These are phyloP conservation scores for Clarkia xantiana DNA, from an alignment of 345 rosid species.

Conservation along the genomic window DNA sequence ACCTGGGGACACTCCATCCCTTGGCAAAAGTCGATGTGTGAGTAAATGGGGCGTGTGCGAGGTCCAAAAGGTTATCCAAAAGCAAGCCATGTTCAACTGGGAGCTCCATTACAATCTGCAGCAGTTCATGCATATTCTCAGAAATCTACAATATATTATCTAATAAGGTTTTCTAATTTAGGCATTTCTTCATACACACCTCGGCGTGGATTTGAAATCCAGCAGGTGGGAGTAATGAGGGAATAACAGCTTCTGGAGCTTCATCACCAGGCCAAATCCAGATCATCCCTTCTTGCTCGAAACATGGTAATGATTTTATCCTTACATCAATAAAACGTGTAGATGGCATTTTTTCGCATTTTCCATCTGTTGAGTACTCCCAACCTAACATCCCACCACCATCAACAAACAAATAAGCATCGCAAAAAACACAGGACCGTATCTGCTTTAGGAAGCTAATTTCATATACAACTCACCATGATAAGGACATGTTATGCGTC, in stretches of 20 bases:
- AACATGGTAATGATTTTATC: slow-evolving; percentile 71
- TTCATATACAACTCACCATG: slow-evolving; percentile 54
- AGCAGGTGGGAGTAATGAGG: slow-evolving; percentile 72
- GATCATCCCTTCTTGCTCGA: slow-evolving; percentile 91
- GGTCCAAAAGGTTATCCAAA: slow-evolving; percentile 88
- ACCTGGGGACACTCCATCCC: slow-evolving; percentile 98
- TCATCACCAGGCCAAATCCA: slow-evolving; percentile 97
- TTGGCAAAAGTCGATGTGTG: slow-evolving; percentile 96
- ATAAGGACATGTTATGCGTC: slow-evolving; percentile 91
- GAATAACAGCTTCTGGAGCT: slow-evolving; percentile 57
- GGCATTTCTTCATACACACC: slow-evolving; percentile 24
- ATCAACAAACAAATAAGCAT: slow-evolving; percentile 11
- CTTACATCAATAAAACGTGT: slow-evolving; percentile 54
- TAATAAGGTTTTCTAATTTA: neutral
- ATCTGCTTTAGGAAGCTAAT: neutral
- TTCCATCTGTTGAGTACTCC: slow-evolving; percentile 95
- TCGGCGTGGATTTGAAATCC: slow-evolving; percentile 90
- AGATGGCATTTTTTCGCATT: slow-evolving; percentile 92
- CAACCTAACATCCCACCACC: slow-evolving; percentile 46
- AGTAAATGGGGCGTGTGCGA: slow-evolving; percentile 95
- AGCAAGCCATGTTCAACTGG: slow-evolving; percentile 98
- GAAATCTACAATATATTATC: neutral
- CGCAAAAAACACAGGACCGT: neutral
- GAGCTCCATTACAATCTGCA: slow-evolving; percentile 91
- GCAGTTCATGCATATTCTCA: neutral